Base-by-base conservation (phyloP, 1,284 basidiomycete genomes). In the Phellopilus nigrolimitatus region DNA sequence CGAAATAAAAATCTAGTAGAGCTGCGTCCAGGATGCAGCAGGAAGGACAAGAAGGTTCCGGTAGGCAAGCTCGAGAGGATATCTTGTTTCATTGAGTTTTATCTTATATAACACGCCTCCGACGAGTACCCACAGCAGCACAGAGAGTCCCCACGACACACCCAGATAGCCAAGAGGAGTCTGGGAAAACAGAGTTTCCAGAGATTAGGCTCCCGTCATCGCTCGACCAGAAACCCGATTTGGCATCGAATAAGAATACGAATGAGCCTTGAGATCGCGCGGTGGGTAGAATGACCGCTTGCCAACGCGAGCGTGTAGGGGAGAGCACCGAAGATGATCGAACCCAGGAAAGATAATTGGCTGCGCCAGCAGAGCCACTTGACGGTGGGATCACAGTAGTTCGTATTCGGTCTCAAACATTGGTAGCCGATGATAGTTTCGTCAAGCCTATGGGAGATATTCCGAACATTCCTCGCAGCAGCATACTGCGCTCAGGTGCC, bases 291-390 rank as follows among this genome's bases (percentile, higher is more conserved):
- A 50, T 31, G 4, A 8, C 8, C 12, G 17, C 22, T 6, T 36
- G 27, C n/a, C 12, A 44, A 15, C 15, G 42, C 41, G 30, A 41
- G 49, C 49, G 49, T 51, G 49, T 40, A 30, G 28, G 42, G 31
- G 19, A 7, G 15, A 22, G 17, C 27, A 51, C 49, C 49, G 22
- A 30, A 44, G 42, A 45, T 45, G 41, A 51, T 37, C 24, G 49
- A 45, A 51, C 33, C 21, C 33, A 24, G 19, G 10, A 27, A 30
- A n/a, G 8, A 21, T 17, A 33, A 51, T 51, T 51, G 49, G 49
- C 17, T 44, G n/a, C 19, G 13, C 10, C 33, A 28, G 13, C 27
- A n/a, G n/a, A 21, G 10, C n/a, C 25, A n/a, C 34, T 37, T 13
- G 3, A 17, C 15, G 37, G 49, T 51, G 49, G 28, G 42, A 51